Evolutionary conservation across 768 basidiomycete species (phyloP).

Genomic region (Psilocybe sp.): DNA sequence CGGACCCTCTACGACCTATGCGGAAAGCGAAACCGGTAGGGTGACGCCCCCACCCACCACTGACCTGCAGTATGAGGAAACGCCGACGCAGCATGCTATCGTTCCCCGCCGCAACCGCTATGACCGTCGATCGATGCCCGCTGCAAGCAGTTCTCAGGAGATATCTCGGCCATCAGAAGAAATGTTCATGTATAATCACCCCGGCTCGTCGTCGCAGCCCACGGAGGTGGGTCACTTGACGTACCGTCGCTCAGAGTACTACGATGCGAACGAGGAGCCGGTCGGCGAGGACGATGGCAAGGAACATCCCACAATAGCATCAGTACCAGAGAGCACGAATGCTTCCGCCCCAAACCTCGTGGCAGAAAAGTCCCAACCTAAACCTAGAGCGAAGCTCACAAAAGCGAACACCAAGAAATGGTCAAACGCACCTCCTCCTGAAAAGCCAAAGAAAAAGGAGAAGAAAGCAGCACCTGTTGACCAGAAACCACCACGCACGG

Average conservation of each 20-base stretch:
- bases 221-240: conserved; percentile 2
- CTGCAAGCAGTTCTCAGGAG: neutral
- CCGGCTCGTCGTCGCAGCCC: conserved; percentile 1
- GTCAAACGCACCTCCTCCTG: too few relatives aligned
- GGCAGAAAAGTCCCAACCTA: neutral
- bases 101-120: neutral
- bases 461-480: too few relatives aligned
- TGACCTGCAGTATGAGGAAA: neutral
- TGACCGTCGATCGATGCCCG: conserved; percentile 1
- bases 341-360: neutral
- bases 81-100: neutral
- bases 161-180: neutral
- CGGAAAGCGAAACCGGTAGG: neutral
- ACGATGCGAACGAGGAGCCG: neutral
- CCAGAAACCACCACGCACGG: neutral
- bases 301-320: neutral
- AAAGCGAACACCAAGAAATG: too few relatives aligned
- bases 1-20: neutral
- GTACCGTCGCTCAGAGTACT: neutral
- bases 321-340: neutral
- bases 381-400: too few relatives aligned
- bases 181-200: conserved; percentile 1
- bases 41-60: neutral
- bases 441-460: too few relatives aligned
- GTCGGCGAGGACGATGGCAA: neutral